Evolutionary conservation across 73 alveolate genomes (phyloP).

Genomic region (Symbiodinium natans): DNA sequence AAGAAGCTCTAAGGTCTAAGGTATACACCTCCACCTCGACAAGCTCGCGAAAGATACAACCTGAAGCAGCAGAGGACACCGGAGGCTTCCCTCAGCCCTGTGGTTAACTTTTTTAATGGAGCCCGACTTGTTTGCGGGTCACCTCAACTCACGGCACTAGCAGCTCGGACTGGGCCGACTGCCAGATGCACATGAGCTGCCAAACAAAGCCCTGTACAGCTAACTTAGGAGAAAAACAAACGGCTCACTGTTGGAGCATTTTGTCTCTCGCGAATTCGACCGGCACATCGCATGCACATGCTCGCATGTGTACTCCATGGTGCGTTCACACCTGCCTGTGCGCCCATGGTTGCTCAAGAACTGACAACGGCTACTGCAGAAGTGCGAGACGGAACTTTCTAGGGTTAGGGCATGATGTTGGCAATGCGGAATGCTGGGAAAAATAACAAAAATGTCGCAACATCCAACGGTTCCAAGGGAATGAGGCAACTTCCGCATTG

Average conservation of each 20-base stretch:
- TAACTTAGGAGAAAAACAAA: too few species aligned
- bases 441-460: too few species aligned
- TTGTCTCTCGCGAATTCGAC: neutral
- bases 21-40: too few species aligned
- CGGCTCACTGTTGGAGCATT: conserved; percentile 17
- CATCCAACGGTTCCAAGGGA: too few species aligned
- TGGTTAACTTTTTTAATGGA: too few species aligned
- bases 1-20: too few species aligned
- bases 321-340: conserved; percentile 19
- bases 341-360: conserved; percentile 8
- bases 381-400: neutral
- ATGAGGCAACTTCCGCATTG: neutral
- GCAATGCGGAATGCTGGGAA: too few species aligned
- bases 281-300: neutral
- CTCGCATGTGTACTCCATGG: neutral
- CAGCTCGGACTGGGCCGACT: neutral
- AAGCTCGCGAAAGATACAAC: too few species aligned
- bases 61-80: too few species aligned
- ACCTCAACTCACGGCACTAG: conserved; percentile 7
- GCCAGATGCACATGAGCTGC: neutral
- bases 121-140: conserved; percentile 12
- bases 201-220: conserved; percentile 16
- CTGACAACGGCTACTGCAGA: neutral
- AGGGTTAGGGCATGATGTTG: too few species aligned
- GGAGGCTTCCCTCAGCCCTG: too few species aligned